Percentiles rank a stretch among this genome's conserved stretches.
These are phyloP conservation scores for Acanthamoeba lenticulata DNA, from an alignment of 208 protist species.

Conservation along the genomic window DNA sequence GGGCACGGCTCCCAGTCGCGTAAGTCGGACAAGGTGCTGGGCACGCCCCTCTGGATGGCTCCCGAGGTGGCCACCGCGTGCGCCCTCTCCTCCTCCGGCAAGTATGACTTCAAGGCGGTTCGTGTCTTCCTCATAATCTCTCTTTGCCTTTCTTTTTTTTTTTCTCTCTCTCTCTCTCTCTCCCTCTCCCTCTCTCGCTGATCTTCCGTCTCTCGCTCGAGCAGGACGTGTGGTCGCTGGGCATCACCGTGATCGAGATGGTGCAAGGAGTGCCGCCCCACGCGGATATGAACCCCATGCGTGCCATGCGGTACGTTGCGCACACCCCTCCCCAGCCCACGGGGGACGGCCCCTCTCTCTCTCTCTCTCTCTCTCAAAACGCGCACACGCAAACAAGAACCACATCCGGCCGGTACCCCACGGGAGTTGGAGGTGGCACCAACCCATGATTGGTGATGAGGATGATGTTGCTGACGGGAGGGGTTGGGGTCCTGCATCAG, in stretches of 20 bases:
- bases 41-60: conserved; percentile 57
- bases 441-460: no score
- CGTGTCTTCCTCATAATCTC: neutral
- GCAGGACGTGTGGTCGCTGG: conserved; percentile 64
- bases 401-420: no score
- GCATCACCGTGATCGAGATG: conserved; percentile 66
- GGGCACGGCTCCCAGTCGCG: conserved; percentile 3
- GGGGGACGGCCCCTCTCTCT: neutral
- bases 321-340: neutral
- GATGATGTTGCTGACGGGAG: no score
- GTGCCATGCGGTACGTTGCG: conserved; percentile 12
- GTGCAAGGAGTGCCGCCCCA: neutral
- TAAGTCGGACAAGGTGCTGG: conserved; percentile 43
- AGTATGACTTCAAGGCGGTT: conserved; percentile 44
- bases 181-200: neutral
- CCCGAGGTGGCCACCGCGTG: conserved; percentile 35
- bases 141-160: no score
- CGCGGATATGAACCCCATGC: conserved; percentile 38
- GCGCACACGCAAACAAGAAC: no score
- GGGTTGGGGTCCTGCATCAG: neutral
- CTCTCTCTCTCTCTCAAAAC: no score
- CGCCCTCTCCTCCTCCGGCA: neutral
- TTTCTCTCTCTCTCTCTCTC: neutral
- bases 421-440: no score
- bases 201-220: neutral